A percentile compares a stretch with the other conserved stretches of the same genome.
Conservation (phyloP, 2,329 filamentous ascomycete species). For the Teratosphaeria gauchensis region DNA sequence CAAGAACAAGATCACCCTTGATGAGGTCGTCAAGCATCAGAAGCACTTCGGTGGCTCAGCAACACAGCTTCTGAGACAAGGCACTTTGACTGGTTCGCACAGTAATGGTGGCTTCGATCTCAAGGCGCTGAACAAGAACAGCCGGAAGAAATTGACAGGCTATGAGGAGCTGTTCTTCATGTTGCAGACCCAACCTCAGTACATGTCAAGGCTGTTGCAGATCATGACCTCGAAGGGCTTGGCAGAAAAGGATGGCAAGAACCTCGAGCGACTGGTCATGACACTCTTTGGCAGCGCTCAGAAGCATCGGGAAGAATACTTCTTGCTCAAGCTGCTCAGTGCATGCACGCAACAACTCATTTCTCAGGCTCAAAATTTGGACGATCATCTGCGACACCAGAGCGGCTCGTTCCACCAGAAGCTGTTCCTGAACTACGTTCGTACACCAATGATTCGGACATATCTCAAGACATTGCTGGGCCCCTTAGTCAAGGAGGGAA, state of each 20-base stretch:
- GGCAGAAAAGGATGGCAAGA: slow-evolving; percentile 83
- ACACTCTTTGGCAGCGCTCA: slow-evolving; percentile 94
- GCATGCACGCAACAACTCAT: slow-evolving; percentile 80
- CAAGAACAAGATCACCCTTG: slow-evolving; percentile 98
- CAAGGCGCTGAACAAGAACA: slow-evolving; percentile 95
- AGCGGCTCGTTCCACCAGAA: slow-evolving; percentile 92
- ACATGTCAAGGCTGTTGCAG: slow-evolving; percentile 80
- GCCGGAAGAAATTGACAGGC: slow-evolving; percentile 84
- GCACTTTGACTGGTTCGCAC: slow-evolving; percentile 13
- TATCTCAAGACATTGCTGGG: slow-evolving; percentile 82
- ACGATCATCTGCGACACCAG: slow-evolving; percentile 64
- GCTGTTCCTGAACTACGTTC: slow-evolving; percentile 75
- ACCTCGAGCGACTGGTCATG: slow-evolving; percentile 90
- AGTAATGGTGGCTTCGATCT: slow-evolving; percentile 82
- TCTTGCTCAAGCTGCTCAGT: slow-evolving; percentile 78
- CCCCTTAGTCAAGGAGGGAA: slow-evolving; percentile 77
- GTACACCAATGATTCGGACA: slow-evolving; percentile 84
- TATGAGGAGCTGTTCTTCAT: slow-evolving; percentile 98
- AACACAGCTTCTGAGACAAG: slow-evolving; percentile 22
- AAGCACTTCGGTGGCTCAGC: slow-evolving; percentile 74
- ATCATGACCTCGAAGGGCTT: slow-evolving; percentile 73
- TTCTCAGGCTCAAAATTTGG: slow-evolving; percentile 59
- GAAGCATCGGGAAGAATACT: slow-evolving; percentile 94
- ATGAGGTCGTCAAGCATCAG: slow-evolving; percentile 95
- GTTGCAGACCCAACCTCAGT: slow-evolving; percentile 91